Evolutionary conservation across 345 rosid genomes (phyloP), one percentile per base, ranked within the genome.

Genomic region (Excoecaria cochinchinensis): DNA sequence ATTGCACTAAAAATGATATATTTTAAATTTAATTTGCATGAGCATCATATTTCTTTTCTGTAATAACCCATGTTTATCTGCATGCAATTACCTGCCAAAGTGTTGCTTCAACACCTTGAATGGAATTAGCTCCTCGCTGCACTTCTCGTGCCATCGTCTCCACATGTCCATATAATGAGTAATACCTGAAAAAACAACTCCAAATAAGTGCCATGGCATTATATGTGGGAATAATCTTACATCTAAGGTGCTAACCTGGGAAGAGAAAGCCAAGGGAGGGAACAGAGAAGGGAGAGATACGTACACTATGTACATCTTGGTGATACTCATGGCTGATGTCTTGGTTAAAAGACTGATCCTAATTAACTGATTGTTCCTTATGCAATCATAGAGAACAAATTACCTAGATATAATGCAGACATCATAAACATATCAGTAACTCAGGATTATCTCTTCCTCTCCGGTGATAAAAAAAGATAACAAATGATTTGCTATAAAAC

Each of bases 81-180:
- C 2, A 21, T 5, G 14, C 51, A 70, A 21, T 22, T 78, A 89
- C 95, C 91, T 95, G 94, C 99, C 97, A 95, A 24, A 95, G 91
- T 57, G 97, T 91, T 73, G 97, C 97, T 77, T 95, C 95, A 16
- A 95, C 95, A 48, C 87, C 99, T 70, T 83, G 79, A 72, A 92
- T 88, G 2, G 89, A 42, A 76, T 88, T 91, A 50, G 92, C 99
- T 51, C 98, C 97, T 48, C 87, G 81, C 76, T 88, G 97, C 69
- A 88, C 85, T 81, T 91, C 91, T 64, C 98, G 79, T 47, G 99
- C 98, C 99, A 95, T 89, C 50, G 74, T 87, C 90, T 91, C 97
- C 40, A 95, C 99, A 69, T 95, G 98, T 21, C 98, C 89, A 71
- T 92, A 71, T 70, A 95, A 73, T 38, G 99, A 90, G 76, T 95